Evolutionary conservation across 306 rosid species (phyloP).

Genomic region (Senna siamea): DNA sequence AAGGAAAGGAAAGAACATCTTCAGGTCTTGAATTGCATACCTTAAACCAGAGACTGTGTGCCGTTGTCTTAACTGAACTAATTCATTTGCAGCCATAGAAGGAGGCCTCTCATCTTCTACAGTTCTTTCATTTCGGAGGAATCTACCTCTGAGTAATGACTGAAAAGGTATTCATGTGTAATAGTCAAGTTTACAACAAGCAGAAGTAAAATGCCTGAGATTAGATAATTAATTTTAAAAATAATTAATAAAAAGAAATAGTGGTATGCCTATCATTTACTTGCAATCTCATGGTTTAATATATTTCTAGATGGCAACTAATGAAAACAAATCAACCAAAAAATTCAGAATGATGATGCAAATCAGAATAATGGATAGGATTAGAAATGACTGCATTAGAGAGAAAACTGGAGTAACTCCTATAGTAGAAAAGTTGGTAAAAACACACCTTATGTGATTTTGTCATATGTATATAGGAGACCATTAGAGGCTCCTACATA

Average conservation of each 20-base stretch:
- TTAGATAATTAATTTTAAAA: constrained; percentile 19
- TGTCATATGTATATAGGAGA: too few relatives aligned
- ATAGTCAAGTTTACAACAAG: constrained; percentile 37
- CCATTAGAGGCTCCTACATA: too few relatives aligned
- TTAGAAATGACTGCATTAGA: too few relatives aligned
- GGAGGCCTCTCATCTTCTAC: constrained; percentile 93
- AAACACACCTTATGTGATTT: too few relatives aligned
- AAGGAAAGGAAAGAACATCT: neutral
- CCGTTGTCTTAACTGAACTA: constrained; percentile 88
- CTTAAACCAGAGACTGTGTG: constrained; percentile 97
- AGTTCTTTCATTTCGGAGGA: constrained; percentile 92
- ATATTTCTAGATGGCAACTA: neutral
- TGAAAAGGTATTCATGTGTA: constrained; percentile 52
- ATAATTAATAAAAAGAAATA: neutral
- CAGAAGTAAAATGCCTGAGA: neutral
- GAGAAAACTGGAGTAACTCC: too few relatives aligned
- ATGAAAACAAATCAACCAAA: constrained; percentile 10
- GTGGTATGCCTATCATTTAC: constrained; percentile 10
- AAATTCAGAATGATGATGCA: constrained; percentile 8
- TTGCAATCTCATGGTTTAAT: neutral
- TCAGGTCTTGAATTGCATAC: constrained; percentile 48
- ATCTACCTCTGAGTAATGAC: constrained; percentile 99
- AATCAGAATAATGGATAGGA: too few relatives aligned
- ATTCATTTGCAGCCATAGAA: constrained; percentile 83
- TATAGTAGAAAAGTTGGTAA: too few relatives aligned